Evolutionary conservation across 768 basidiomycete genomes (phyloP).

Genomic region (Boletus rubroflammeus): DNA sequence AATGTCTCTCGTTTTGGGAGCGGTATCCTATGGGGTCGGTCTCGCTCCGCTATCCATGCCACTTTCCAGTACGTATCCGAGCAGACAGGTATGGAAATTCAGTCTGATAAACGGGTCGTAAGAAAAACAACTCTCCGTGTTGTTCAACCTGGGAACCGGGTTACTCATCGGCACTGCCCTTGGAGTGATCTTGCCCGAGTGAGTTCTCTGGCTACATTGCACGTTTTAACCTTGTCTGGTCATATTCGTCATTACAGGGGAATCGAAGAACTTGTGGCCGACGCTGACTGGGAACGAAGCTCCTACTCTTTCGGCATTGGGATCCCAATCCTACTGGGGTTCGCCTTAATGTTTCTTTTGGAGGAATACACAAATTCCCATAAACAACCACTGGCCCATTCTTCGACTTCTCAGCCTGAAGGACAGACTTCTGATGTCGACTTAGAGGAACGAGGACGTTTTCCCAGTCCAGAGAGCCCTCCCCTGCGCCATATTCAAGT

Average conservation of each 20-base stretch:
- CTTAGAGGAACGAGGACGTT: conserved; percentile 53
- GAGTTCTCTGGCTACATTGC: conserved; percentile 32
- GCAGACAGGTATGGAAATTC: not conserved
- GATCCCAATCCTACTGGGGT: conserved; percentile 60
- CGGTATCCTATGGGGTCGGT: conserved; percentile 63
- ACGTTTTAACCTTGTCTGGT: not conserved
- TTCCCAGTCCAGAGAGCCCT: conserved; percentile 13
- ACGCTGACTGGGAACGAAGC: conserved; percentile 31
- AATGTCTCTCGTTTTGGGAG: conserved; percentile 62
- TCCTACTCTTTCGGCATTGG: conserved; percentile 56
- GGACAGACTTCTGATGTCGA: conserved; percentile 53
- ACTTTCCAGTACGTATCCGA: conserved; percentile 52
- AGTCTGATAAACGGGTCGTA: conserved; percentile 32
- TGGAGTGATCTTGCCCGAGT: conserved; percentile 94
- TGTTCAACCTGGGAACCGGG: conserved; percentile 71
- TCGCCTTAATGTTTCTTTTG: conserved; percentile 53
- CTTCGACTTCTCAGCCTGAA: conserved; percentile 12
- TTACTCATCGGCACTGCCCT: conserved; percentile 86
- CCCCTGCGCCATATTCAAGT: not conserved
- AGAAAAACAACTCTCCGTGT: conserved; percentile 42
- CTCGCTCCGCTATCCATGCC: conserved; percentile 71
- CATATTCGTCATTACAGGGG: conserved; percentile 46
- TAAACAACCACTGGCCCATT: conserved; percentile 34
- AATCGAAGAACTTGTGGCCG: conserved; percentile 54
- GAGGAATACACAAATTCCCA: conserved; percentile 60